Evolutionary conservation across 2,329 filamentous ascomycete species (phyloP).

Genomic region (Pezicula neosporulosa): DNA sequence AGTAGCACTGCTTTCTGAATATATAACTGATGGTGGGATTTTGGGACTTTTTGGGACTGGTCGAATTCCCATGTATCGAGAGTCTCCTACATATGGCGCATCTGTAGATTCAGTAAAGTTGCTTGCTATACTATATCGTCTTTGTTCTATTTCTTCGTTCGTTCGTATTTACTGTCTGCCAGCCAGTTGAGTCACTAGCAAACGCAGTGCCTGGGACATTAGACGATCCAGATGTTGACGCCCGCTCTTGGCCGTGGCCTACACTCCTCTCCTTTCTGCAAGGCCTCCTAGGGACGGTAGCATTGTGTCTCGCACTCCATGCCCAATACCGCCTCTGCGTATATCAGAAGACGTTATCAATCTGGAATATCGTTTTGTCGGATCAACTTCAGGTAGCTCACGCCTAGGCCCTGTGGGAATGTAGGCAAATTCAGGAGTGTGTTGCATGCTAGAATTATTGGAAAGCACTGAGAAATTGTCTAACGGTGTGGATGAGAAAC

Average conservation of each 20-base stretch:
- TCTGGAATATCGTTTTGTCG: slow-evolving; percentile 14
- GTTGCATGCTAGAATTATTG: slow-evolving; percentile 6
- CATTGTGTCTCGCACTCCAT: slow-evolving; percentile 17
- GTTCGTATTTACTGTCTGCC: slow-evolving; percentile 14
- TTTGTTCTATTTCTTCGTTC: slow-evolving; percentile 5
- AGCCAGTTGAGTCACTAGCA: slow-evolving; percentile 19
- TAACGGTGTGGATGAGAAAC: slow-evolving; percentile 18
- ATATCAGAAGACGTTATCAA: slow-evolving; percentile 10
- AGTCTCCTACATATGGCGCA: slow-evolving; percentile 4
- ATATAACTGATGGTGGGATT: background rate
- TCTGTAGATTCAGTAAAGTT: slow-evolving; percentile 17
- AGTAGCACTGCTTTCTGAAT: slow-evolving; percentile 7
- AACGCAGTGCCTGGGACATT: slow-evolving; percentile 3
- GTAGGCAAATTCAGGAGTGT: slow-evolving; percentile 3
- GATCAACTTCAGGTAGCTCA: slow-evolving; percentile 3
- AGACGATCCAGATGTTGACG: background rate
- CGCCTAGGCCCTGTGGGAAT: slow-evolving; percentile 2
- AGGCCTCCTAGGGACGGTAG: slow-evolving; percentile 9
- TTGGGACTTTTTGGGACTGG: slow-evolving; percentile 16
- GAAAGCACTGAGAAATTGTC: slow-evolving; percentile 19
- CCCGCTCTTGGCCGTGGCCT: slow-evolving; percentile 22
- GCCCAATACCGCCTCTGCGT: slow-evolving; percentile 17
- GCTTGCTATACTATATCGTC: slow-evolving; percentile 12
- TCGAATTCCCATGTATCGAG: slow-evolving; percentile 9
- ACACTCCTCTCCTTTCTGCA: slow-evolving; percentile 15